Conservation (phyloP, 2,329 filamentous ascomycete genomes). For the Byssothecium circinans region DNA sequence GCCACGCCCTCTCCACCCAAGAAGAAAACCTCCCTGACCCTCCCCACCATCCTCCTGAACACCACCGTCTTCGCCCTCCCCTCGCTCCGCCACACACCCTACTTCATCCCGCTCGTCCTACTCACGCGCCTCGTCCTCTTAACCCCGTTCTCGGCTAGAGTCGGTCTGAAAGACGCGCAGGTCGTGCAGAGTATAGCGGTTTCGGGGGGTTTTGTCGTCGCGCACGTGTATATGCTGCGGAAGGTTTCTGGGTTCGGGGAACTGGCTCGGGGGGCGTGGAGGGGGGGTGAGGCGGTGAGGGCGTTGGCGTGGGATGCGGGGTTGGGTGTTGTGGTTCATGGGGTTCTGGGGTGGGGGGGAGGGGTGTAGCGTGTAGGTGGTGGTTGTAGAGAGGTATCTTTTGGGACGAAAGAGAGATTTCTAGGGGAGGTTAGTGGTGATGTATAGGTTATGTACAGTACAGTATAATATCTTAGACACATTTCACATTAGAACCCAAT, state of each 20-base stretch:
- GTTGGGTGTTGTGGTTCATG: constrained; percentile 18
- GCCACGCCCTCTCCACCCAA: background rate
- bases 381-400: no score
- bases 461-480: no score
- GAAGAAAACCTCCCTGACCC: constrained; percentile 19
- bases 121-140: constrained; percentile 25
- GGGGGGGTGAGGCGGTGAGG: constrained; percentile 22
- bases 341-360: constrained; percentile 26
- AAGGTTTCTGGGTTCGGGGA: constrained; percentile 9
- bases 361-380: no score
- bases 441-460: no score
- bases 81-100: constrained; percentile 12
- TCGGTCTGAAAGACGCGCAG: constrained; percentile 19
- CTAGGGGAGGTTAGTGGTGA: no score
- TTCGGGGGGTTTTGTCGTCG: constrained; percentile 28
- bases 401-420: no score
- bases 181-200: constrained; percentile 24
- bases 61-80: constrained; percentile 24
- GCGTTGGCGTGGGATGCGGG: constrained; percentile 33
- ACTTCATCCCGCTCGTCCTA: constrained; percentile 24
- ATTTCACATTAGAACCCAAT: no score
- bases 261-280: background rate
- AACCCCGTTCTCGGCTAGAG: constrained; percentile 22
- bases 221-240: constrained; percentile 22
- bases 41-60: constrained; percentile 33